Evolutionary conservation across 192 early-diverging fungal genomes (phyloP).

Genomic region (Backusella morwellensis): DNA sequence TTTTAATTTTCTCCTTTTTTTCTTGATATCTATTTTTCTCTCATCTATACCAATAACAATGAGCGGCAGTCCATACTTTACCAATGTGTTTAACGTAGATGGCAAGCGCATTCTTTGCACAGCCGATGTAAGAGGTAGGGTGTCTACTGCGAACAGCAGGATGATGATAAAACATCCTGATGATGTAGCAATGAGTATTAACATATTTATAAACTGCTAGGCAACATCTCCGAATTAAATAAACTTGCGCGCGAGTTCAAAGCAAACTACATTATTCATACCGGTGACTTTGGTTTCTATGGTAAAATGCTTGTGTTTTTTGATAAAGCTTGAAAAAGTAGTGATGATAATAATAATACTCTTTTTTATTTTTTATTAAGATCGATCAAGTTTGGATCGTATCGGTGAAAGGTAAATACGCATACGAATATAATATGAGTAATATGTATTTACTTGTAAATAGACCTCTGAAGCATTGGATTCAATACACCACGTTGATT

Average conservation of each 20-base stretch:
- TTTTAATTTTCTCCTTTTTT: not conserved
- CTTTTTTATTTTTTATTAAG: constrained; percentile 17
- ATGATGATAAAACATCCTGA: not conserved
- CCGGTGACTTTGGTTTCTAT: constrained; percentile 64
- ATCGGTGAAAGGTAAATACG: constrained; percentile 49
- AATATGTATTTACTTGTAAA: not conserved
- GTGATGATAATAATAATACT: not conserved
- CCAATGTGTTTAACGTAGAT: constrained; percentile 1
- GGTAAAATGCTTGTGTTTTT: constrained; percentile 30
- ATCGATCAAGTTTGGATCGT: constrained; percentile 45
- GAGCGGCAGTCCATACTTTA: not conserved
- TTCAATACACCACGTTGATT: constrained; percentile 57
- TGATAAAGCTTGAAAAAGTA: not conserved
- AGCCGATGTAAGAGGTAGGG: constrained; percentile 20
- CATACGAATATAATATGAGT: not conserved
- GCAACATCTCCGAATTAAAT: constrained; percentile 57
- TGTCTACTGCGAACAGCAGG: not conserved
- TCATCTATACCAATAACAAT: constrained; percentile 1
- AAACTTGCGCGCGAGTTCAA: constrained; percentile 51
- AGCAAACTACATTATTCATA: constrained; percentile 54
- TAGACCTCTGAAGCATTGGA: constrained; percentile 54
- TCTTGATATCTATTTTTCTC: not conserved
- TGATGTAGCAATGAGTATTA: not conserved
- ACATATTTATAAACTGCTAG: constrained; percentile 18
- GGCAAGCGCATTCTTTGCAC: constrained; percentile 18